phyloP scores from a whole-genome alignment of 2,329 filamentous ascomycete genomes.

The Gaeumannomyces tritici region DNA sequence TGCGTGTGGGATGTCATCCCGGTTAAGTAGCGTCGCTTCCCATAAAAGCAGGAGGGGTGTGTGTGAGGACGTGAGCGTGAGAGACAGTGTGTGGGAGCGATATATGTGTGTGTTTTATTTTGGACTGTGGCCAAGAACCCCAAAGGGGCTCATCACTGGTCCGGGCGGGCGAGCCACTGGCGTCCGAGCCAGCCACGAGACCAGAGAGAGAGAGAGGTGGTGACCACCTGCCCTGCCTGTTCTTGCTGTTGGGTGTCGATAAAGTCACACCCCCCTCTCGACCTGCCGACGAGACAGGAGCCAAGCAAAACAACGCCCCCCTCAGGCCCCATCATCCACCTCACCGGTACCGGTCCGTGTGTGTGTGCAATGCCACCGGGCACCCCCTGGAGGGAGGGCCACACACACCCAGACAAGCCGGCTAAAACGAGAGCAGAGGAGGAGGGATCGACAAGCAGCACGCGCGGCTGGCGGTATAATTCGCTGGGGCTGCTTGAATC shows the following conservation, averaged over 20 bases:
- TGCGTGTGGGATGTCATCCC: neutral
- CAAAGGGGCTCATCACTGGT: neutral
- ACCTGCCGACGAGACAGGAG: neutral
- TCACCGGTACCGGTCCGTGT: neutral
- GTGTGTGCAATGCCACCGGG: neutral
- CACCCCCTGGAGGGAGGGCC: neutral
- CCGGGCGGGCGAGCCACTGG: neutral
- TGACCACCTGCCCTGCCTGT: too few species aligned
- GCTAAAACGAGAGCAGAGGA: neutral
- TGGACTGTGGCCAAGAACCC: neutral
- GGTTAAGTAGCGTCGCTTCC: neutral
- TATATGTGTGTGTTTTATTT: neutral
- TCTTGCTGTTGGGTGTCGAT: neutral
- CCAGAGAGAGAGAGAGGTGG: neutral
- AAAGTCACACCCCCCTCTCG: neutral
- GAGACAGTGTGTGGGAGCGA: too few species aligned
- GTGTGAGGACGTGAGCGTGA: too few species aligned
- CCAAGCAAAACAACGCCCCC: neutral
- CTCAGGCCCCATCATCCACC: neutral
- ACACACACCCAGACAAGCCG: neutral
- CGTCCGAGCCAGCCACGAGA: neutral
- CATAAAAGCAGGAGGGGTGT: too few species aligned
- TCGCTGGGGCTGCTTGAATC: neutral
- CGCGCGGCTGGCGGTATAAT: neutral
- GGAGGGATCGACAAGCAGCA: neutral